These are phyloP conservation scores for Erodium maritimum DNA, from an alignment of 345 rosid species.

Conservation along the genomic window DNA sequence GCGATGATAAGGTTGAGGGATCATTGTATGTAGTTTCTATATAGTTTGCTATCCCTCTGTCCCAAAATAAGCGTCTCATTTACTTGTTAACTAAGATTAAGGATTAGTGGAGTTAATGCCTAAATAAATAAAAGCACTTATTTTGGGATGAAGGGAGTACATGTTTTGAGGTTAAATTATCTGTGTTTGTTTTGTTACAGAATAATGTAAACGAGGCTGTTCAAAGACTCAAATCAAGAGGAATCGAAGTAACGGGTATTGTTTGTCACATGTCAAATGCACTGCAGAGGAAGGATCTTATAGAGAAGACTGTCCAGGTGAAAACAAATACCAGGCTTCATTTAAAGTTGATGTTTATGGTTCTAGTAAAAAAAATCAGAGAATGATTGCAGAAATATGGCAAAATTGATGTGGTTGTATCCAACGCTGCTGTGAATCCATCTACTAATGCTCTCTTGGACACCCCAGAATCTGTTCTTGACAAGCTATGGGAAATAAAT, in stretches of 20 bases:
- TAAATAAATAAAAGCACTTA: too few relatives aligned
- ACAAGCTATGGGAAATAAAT: slow-evolving; percentile 84
- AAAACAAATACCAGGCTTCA: background rate
- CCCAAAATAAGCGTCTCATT: too few relatives aligned
- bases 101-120: too few relatives aligned
- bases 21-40: background rate
- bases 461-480: slow-evolving; percentile 52
- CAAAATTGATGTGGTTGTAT: slow-evolving; percentile 61
- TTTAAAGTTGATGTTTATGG: background rate
- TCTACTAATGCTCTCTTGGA: slow-evolving; percentile 46
- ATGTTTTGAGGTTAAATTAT: background rate
- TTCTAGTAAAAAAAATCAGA: background rate
- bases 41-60: too few relatives aligned
- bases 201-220: slow-evolving; percentile 77
- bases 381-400: slow-evolving; percentile 59
- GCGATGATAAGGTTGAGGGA: too few relatives aligned
- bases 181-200: slow-evolving; percentile 17
- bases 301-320: slow-evolving; percentile 58
- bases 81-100: too few relatives aligned
- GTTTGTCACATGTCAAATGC: slow-evolving; percentile 79
- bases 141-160: too few relatives aligned
- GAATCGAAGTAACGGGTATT: slow-evolving; percentile 63
- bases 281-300: slow-evolving; percentile 64
- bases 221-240: slow-evolving; percentile 47
- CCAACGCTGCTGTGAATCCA: slow-evolving; percentile 79